phyloP scores from a whole-genome alignment of 208 protist species.

The Crithidia brevicula region DNA sequence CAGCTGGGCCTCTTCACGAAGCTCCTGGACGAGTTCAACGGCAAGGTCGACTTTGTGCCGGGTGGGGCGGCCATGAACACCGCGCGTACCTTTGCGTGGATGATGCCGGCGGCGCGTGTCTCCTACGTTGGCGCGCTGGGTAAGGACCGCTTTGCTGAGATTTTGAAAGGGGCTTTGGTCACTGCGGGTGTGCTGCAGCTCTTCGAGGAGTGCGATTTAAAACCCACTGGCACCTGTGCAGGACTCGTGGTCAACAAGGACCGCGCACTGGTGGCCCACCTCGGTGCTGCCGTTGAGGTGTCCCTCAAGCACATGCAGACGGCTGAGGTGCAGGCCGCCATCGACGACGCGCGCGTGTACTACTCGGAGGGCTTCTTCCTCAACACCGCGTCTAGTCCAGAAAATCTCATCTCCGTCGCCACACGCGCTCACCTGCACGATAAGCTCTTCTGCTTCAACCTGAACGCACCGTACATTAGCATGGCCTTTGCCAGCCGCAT shows the following conservation, averaged over 20 bases:
- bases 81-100: conserved; percentile 88
- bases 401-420: conserved; percentile 71
- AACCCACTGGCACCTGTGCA: conserved; percentile 96
- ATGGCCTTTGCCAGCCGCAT: conserved; percentile 88
- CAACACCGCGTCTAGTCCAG: conserved; percentile 92
- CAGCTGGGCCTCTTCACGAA: conserved; percentile 92
- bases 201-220: conserved; percentile 65
- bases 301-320: conserved; percentile 76
- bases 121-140: conserved; percentile 93
- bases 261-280: conserved; percentile 93
- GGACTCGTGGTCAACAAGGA: conserved; percentile 93
- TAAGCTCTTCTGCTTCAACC: conserved; percentile 95
- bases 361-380: conserved; percentile 96
- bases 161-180: conserved; percentile 62
- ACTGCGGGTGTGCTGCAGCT: conserved; percentile 74
- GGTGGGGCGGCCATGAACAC: conserved; percentile 98
- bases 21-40: conserved; percentile 53
- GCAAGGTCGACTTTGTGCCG: conserved; percentile 92
- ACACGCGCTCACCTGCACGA: conserved; percentile 82
- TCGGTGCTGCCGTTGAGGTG: conserved; percentile 93
- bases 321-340: conserved; percentile 44
- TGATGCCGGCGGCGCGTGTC: conserved; percentile 38
- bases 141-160: conserved; percentile 89
- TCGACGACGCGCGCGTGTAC: conserved; percentile 75
- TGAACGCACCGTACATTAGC: conserved; percentile 95